Evolutionary conservation across 192 early-diverging fungal genomes (phyloP).

Genomic region (Coemansia reversa): DNA sequence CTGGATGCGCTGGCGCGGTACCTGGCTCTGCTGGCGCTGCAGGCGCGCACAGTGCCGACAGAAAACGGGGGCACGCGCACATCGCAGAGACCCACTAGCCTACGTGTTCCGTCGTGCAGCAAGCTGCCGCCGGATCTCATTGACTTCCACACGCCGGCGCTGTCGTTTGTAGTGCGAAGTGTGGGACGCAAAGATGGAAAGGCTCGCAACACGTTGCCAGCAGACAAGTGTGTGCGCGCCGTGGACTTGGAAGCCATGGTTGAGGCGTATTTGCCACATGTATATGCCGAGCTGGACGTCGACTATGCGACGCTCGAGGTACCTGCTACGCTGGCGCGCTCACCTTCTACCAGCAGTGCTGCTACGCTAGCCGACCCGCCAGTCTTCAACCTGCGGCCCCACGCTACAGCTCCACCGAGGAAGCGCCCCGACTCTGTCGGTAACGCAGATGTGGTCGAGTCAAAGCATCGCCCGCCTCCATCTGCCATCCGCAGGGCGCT

Average conservation of each 20-base stretch:
- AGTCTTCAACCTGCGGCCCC: neutral
- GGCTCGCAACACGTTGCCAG: neutral
- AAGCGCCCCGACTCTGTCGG: neutral
- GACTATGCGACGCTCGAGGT: neutral
- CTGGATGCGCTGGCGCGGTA: conserved; percentile 22
- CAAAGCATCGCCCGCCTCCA: neutral
- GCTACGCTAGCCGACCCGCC: conserved; percentile 23
- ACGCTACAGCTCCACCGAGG: neutral
- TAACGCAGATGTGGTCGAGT: neutral
- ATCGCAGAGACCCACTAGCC: conserved; percentile 3
- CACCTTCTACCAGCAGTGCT: conserved; percentile 27
- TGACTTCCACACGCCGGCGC: conserved; percentile 17
- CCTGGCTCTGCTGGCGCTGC: conserved; percentile 18
- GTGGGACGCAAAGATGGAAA: neutral
- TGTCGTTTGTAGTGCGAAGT: conserved; percentile 32
- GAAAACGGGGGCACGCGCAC: neutral
- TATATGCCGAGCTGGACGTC: conserved; percentile 21
- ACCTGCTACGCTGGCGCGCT: conserved; percentile 8
- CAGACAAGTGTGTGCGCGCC: conserved; percentile 26
- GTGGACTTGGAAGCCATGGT: conserved; percentile 46
- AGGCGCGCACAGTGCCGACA: neutral
- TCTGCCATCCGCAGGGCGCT: neutral
- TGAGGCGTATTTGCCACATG: conserved; percentile 36
- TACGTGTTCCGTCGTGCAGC: conserved; percentile 21
- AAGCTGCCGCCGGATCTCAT: conserved; percentile 14